These are phyloP conservation scores for Exophiala aquamarina DNA, from an alignment of 2,329 filamentous ascomycete genomes.

Conservation along the genomic window DNA sequence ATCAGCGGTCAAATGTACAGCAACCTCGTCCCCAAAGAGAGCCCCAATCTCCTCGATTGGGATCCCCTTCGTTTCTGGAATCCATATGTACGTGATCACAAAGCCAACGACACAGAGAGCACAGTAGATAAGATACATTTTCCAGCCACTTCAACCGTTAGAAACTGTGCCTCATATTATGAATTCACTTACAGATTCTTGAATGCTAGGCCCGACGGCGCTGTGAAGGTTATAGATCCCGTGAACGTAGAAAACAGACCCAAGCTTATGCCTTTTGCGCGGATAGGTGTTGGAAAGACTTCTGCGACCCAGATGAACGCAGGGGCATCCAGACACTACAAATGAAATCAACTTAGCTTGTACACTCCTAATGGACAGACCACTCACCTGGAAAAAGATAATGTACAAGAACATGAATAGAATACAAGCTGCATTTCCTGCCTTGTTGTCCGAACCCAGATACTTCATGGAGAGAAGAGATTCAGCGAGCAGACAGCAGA, in stretches of 20 bases:
- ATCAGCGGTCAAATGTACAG: slow-evolving; percentile 12
- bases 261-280: slow-evolving; percentile 23
- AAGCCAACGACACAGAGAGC: slow-evolving; percentile 10
- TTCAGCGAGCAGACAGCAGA: slow-evolving; percentile 3
- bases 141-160: slow-evolving; percentile 2
- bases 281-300: slow-evolving; percentile 44
- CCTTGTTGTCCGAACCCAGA: slow-evolving; percentile 33
- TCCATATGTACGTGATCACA: slow-evolving; percentile 11
- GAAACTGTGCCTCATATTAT: too few species aligned
- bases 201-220: slow-evolving; percentile 6
- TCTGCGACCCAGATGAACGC: slow-evolving; percentile 47
- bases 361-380: neutral
- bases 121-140: slow-evolving; percentile 30
- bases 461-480: slow-evolving; percentile 23
- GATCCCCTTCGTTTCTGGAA: slow-evolving; percentile 34
- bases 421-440: slow-evolving; percentile 36
- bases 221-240: slow-evolving; percentile 6
- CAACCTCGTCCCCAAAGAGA: slow-evolving; percentile 29
- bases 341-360: slow-evolving; percentile 6
- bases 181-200: slow-evolving; percentile 3
- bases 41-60: slow-evolving; percentile 39
- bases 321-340: slow-evolving; percentile 45
- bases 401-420: slow-evolving; percentile 43
- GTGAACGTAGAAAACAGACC: slow-evolving; percentile 6
- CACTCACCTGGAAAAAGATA: slow-evolving; percentile 33